Percentiles rank a stretch among this genome's conserved stretches.
phyloP scores from a whole-genome alignment of 176 grass and related monocot species.

The Raddia guianensis region DNA sequence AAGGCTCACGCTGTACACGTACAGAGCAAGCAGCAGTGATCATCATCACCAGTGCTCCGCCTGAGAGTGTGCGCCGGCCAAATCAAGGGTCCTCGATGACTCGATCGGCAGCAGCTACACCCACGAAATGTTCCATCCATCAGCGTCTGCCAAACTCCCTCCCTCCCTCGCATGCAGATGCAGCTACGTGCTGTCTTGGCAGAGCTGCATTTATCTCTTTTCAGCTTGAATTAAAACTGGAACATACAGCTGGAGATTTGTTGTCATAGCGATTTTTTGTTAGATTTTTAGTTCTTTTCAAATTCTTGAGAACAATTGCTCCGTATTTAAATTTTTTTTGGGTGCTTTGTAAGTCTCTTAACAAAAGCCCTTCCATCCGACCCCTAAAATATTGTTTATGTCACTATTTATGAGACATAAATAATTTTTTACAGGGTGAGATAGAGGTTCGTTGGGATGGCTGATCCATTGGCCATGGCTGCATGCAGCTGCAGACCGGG shows the following conservation, averaged over 20 bases:
- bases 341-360: no score
- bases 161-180: neutral
- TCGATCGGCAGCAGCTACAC: neutral
- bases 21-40: neutral
- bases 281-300: no score
- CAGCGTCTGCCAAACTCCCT: conserved; percentile 43
- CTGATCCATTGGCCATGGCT: neutral
- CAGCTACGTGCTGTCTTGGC: neutral
- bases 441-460: no score
- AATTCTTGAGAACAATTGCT: no score
- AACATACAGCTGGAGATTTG: no score
- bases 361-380: no score
- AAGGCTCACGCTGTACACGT: neutral
- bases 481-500: neutral
- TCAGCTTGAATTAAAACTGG: no score
- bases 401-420: no score
- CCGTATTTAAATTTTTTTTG: no score
- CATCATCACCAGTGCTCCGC: conserved; percentile 3
- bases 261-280: no score
- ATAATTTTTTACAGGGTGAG: no score
- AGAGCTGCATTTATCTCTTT: neutral
- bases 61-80: conserved; percentile 37
- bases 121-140: conserved; percentile 57
- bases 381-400: no score
- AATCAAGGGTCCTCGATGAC: conserved; percentile 13